phyloP scores from a whole-genome alignment of 1,284 basidiomycete genomes.

The Ceratobasidium sp. region DNA sequence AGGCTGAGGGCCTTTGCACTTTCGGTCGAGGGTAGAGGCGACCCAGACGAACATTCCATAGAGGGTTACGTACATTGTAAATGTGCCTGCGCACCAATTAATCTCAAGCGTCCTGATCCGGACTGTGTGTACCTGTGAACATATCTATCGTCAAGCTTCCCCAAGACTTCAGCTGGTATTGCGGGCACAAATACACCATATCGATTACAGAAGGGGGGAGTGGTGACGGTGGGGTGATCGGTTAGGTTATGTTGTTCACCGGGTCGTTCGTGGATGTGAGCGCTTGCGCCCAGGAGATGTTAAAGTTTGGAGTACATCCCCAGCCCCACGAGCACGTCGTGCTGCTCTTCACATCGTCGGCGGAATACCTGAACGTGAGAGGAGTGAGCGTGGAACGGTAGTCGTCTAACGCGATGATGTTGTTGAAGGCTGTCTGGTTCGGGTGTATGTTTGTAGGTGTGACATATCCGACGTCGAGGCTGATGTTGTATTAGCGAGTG shows the following conservation, averaged over 20 bases:
- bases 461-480: constrained; percentile 5
- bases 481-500: not conserved
- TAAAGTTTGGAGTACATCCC: constrained; percentile 15
- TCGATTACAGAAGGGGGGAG: constrained; percentile 13
- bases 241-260: constrained; percentile 22
- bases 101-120: too few species aligned
- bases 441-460: not conserved
- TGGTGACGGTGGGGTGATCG: not conserved
- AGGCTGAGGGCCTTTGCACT: constrained; percentile 7
- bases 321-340: constrained; percentile 21
- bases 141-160: not conserved
- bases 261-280: constrained; percentile 2
- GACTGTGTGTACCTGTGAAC: constrained; percentile 1
- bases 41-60: constrained; percentile 20
- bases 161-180: constrained; percentile 11
- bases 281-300: constrained; percentile 33
- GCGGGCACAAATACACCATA: constrained; percentile 28
- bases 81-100: constrained; percentile 5
- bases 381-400: not conserved
- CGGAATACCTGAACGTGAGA: not conserved
- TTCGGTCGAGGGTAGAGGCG: not conserved
- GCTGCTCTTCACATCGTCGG: not conserved
- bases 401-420: not conserved
- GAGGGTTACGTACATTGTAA: constrained; percentile 18
- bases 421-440: constrained; percentile 3